Conservation (phyloP, 176 grass and related monocot genomes). For the Rhynchospora pubera region DNA sequence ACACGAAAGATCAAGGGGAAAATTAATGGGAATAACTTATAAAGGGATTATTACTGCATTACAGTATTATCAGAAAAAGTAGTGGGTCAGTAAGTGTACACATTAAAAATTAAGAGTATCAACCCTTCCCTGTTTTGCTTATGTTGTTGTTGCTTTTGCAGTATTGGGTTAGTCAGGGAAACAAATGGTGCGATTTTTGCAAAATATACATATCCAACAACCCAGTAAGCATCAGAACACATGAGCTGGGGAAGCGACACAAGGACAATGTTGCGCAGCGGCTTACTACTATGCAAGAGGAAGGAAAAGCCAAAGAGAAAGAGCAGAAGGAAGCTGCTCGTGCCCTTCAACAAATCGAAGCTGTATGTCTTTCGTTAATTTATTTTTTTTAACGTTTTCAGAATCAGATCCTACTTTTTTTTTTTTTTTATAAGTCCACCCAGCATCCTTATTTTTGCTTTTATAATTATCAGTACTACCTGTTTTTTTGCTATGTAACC, state of each 20-base stretch:
- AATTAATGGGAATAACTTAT: not conserved
- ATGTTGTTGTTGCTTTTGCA: slow-evolving; percentile 43
- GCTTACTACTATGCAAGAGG: slow-evolving; percentile 75
- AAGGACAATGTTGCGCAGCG: slow-evolving; percentile 84
- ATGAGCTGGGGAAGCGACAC: slow-evolving; percentile 93
- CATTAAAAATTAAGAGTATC: not conserved
- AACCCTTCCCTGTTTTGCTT: not conserved
- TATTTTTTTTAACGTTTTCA: not conserved
- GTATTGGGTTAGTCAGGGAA: slow-evolving; percentile 99
- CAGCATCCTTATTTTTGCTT: not conserved
- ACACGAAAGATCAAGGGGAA: not conserved
- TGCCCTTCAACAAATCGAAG: slow-evolving; percentile 83
- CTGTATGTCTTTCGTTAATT: slow-evolving; percentile 34
- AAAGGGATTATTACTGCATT: not conserved
- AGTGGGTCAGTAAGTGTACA: not conserved
- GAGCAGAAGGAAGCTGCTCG: slow-evolving; percentile 65
- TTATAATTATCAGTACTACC: not conserved
- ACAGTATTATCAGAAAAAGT: not conserved
- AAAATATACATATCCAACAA: slow-evolving; percentile 88
- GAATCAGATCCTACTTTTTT: not conserved
- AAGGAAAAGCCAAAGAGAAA: slow-evolving; percentile 70
- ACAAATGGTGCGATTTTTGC: slow-evolving; percentile 96
- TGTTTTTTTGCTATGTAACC: not conserved
- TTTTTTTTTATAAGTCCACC: not conserved
- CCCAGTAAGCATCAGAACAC: slow-evolving; percentile 72